Evolutionary conservation across 208 protist genomes (phyloP).

Genomic region (Leishmania braziliensis): DNA sequence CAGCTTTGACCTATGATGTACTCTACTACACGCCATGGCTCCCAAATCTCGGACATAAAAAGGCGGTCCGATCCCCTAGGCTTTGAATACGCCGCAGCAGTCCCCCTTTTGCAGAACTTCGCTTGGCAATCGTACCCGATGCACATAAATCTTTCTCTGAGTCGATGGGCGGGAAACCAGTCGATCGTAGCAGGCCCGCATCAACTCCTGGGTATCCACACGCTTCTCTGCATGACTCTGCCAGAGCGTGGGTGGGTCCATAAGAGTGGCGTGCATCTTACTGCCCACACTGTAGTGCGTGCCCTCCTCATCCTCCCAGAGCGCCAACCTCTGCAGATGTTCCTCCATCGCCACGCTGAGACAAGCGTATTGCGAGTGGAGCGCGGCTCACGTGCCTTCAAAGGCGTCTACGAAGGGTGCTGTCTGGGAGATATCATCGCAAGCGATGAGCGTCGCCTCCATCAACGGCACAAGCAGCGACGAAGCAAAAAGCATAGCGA

Average conservation of each 20-base stretch:
- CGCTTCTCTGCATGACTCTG: constrained; percentile 5
- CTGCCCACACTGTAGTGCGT: not conserved
- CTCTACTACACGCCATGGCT: not conserved
- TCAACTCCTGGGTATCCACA: not conserved
- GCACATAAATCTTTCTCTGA: not conserved
- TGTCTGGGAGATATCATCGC: not conserved
- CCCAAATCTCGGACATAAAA: not conserved
- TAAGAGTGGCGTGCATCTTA: not conserved
- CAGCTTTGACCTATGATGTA: not conserved
- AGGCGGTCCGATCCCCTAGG: not conserved
- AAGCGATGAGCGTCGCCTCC: not conserved
- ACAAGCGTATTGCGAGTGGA: not conserved
- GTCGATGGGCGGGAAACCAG: not conserved
- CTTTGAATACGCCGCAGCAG: not conserved
- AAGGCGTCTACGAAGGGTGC: constrained; percentile 9
- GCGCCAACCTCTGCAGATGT: not conserved
- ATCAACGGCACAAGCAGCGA: not conserved
- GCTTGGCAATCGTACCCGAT: not conserved
- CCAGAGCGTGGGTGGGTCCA: not conserved
- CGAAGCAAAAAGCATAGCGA: not conserved
- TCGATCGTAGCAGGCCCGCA: not conserved
- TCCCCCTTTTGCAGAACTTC: not conserved
- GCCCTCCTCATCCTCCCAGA: constrained; percentile 14
- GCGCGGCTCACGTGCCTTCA: not conserved
- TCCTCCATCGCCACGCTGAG: constrained; percentile 5